Evolutionary conservation across 2,329 filamentous ascomycete species (phyloP).

Genomic region (Pyricularia pennisetigena): DNA sequence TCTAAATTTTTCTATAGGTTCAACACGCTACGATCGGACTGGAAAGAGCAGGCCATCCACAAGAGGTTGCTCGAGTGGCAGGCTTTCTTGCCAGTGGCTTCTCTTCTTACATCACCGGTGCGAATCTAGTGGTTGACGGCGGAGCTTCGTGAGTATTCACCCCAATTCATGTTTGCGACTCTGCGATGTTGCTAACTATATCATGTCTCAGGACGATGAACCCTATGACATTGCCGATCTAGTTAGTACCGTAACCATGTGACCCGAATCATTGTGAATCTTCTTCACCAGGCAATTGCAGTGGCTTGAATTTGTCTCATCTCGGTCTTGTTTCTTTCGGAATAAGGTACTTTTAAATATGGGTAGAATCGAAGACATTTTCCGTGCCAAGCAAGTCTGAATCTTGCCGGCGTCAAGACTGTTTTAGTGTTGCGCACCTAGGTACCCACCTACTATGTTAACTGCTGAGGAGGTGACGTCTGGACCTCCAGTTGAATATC

Average conservation of each 20-base stretch:
- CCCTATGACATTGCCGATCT: slow-evolving; percentile 8
- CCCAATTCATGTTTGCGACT: neutral
- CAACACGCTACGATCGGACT: slow-evolving; percentile 44
- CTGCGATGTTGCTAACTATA: neutral
- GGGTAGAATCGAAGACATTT: neutral
- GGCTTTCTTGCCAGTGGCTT: slow-evolving; percentile 55
- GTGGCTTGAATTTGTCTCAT: neutral
- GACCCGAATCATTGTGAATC: neutral
- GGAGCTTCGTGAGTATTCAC: slow-evolving; percentile 31
- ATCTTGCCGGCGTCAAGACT: neutral
- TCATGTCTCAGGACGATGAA: slow-evolving; percentile 8
- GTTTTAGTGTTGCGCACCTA: neutral
- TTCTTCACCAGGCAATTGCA: neutral
- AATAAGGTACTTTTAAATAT: neutral
- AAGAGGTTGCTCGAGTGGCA: slow-evolving; percentile 49
- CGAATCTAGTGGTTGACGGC: slow-evolving; percentile 53
- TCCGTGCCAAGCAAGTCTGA: neutral
- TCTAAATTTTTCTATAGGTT: slow-evolving; percentile 14
- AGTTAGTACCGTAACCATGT: neutral
- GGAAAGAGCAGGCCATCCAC: slow-evolving; percentile 45
- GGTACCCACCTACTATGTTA: too few species aligned
- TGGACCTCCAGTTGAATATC: neutral
- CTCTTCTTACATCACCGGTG: slow-evolving; percentile 51
- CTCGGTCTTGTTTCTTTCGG: neutral
- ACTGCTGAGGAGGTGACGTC: neutral